These are phyloP conservation scores for Chrysanthemum seticuspe DNA, from an alignment of 129 eudicot species.

Conservation along the genomic window DNA sequence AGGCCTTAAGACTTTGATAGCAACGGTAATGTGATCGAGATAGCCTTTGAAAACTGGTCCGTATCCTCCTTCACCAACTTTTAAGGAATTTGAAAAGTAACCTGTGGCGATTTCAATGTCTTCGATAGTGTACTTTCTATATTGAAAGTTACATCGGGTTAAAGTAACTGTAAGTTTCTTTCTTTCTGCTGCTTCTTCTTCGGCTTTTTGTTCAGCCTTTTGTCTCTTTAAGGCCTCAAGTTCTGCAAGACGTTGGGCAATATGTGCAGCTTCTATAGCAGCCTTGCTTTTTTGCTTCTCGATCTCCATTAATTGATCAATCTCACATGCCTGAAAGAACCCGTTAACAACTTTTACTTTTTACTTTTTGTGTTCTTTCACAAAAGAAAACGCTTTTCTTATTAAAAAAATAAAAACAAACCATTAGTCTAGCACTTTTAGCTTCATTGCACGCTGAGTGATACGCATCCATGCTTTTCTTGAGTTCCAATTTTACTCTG, in stretches of 20 bases:
- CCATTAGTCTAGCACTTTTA: too few species aligned
- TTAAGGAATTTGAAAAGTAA: constrained; percentile 42
- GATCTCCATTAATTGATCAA: constrained; percentile 29
- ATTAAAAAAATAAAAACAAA: too few species aligned
- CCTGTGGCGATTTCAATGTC: constrained; percentile 60
- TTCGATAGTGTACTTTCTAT: constrained; percentile 45
- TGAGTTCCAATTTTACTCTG: too few species aligned
- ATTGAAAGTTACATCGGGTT: constrained; percentile 30
- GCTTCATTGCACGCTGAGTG: too few species aligned
- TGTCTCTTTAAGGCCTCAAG: constrained; percentile 45
- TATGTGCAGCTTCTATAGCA: constrained; percentile 60
- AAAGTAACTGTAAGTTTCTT: constrained; percentile 35
- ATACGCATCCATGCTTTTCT: too few species aligned
- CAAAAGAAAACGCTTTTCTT: too few species aligned
- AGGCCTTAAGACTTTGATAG: too few species aligned
- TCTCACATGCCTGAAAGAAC: not conserved
- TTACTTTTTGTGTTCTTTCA: not conserved
- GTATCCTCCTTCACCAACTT: constrained; percentile 20
- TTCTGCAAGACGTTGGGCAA: constrained; percentile 55
- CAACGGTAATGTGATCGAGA: too few species aligned
- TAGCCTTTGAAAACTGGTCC: too few species aligned
- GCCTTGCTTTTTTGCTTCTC: constrained; percentile 59
- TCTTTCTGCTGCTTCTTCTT: constrained; percentile 6
- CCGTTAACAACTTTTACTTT: not conserved
- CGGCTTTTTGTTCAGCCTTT: constrained; percentile 39